Percentiles rank a stretch among this genome's conserved stretches.
Conservation (phyloP, 2,329 filamentous ascomycete genomes). For the Venturia asperata region DNA sequence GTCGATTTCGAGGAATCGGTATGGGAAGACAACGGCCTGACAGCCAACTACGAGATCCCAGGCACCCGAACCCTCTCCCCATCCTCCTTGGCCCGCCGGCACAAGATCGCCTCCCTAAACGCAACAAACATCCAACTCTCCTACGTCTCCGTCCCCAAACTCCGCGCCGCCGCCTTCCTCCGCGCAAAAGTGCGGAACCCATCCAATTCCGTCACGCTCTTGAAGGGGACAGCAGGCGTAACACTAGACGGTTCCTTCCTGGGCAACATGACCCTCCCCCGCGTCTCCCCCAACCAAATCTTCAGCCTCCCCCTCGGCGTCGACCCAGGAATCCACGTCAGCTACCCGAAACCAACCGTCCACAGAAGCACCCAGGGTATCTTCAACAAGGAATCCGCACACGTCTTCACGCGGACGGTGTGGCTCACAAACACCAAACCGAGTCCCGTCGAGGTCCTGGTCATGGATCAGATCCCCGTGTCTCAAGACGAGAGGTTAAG, state of each 20-base stretch:
- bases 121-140: conserved; percentile 46
- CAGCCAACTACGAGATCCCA: conserved; percentile 55
- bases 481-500: conserved; percentile 53
- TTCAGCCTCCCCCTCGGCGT: conserved; percentile 53
- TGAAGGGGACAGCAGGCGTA: conserved; percentile 49
- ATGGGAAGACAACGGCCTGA: conserved; percentile 54
- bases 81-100: conserved; percentile 40
- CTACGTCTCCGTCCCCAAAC: conserved; percentile 55
- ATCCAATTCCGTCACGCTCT: conserved; percentile 47
- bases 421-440: conserved; percentile 46
- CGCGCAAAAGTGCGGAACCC: conserved; percentile 51
- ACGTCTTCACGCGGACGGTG: conserved; percentile 44
- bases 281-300: conserved; percentile 48
- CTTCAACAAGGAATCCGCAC: conserved; percentile 48
- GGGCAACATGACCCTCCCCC: conserved; percentile 49
- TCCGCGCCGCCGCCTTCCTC: conserved; percentile 53
- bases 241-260: conserved; percentile 59
- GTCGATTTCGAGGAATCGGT: conserved; percentile 46
- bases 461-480: conserved; percentile 56
- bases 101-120: conserved; percentile 51
- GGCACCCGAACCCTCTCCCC: conserved; percentile 51
- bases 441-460: conserved; percentile 40
- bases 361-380: conserved; percentile 46
- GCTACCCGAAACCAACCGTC: conserved; percentile 51
- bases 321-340: conserved; percentile 50